Base-by-base conservation (phyloP, 2,329 filamentous ascomycete genomes). In the Phialocephala sp. region DNA sequence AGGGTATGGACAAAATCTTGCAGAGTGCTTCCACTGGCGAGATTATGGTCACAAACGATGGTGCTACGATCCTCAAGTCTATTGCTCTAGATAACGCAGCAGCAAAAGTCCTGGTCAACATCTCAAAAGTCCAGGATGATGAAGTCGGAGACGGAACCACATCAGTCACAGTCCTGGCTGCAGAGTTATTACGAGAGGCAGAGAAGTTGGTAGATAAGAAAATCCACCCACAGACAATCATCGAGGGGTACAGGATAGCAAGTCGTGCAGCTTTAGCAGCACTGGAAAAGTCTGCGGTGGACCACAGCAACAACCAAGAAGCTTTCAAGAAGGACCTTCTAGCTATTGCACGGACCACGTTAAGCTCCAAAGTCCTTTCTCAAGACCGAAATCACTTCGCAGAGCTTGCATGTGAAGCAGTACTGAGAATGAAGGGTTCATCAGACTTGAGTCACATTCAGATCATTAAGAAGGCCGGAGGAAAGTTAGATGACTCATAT, bases 171-270 rank as follows among this genome's bases (percentile, higher is more conserved):
- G 95, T 99, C 18, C 84, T 99, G 69, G 94, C 95, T 45, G 95
- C 95, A 66, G 95, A 99, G 83, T 87, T 99, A 66, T 85, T 99
- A 70, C 90, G 95, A 70, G 95, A 99, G 81, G 95, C 95, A 57
- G 95, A 99, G 84, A 94, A 97, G 83, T 87, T 99, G 59, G 93
- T 99, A 72, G 92, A 96, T 83, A 93, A 94, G 84, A 98, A 98
- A 83, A 97, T 99, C 75, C 95, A 99, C 80, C 95, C 95, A 60
- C 95, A 99, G 85, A 98, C 95, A 60, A 99, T 99, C 80, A 99
- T 99, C 76, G 95, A 99, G 77, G 95, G 95, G 60, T 99, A 97
- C 85, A 89, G 95, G 83, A 97, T 99, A 91, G 95, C 95, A 61
- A 97, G 93, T 79, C 85, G 88, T 60, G 94, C 95, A 61, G 94